Conservation (phyloP, 2,329 filamentous ascomycete species). For the Paecilomyces niveus region DNA sequence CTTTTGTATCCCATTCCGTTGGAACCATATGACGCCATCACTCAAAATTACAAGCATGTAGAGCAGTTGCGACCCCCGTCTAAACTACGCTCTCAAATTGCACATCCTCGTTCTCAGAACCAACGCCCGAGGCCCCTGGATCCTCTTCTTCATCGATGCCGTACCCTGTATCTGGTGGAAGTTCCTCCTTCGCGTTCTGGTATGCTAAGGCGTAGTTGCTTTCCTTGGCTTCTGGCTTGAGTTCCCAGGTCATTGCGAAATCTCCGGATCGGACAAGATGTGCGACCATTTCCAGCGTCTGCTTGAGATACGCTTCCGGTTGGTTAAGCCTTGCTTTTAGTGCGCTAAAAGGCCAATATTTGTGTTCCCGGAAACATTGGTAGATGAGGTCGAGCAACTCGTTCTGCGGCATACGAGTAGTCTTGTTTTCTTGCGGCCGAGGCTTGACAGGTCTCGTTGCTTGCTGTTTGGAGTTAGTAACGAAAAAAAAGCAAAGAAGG, state of each 20-base stretch:
- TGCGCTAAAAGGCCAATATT: constrained; percentile 90
- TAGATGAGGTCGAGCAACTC: constrained; percentile 82
- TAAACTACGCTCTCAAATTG: constrained; percentile 73
- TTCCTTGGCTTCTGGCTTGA: constrained; percentile 63
- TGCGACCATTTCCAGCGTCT: constrained; percentile 75
- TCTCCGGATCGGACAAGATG: constrained; percentile 73
- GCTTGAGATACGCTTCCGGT: constrained; percentile 86
- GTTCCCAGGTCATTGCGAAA: constrained; percentile 78
- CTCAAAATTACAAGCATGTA: neutral
- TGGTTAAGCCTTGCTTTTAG: constrained; percentile 72
- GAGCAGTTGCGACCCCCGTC: constrained; percentile 9
- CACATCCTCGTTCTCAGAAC: constrained; percentile 57
- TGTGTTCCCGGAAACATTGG: constrained; percentile 73
- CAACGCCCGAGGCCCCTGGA: constrained; percentile 50
- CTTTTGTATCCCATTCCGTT: neutral
- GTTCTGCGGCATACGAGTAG: constrained; percentile 80
- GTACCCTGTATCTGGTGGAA: constrained; percentile 40
- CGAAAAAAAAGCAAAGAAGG: constrained; percentile 3
- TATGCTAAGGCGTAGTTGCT: constrained; percentile 39
- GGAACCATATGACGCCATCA: constrained; percentile 6
- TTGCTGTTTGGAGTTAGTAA: constrained; percentile 25
- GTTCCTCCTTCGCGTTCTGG: constrained; percentile 46
- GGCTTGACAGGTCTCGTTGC: constrained; percentile 47
- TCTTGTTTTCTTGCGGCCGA: constrained; percentile 66
- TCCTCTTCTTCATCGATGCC: constrained; percentile 44